Evolutionary conservation across 306 rosid genomes (phyloP).

Genomic region (Coriaria nepalensis): DNA sequence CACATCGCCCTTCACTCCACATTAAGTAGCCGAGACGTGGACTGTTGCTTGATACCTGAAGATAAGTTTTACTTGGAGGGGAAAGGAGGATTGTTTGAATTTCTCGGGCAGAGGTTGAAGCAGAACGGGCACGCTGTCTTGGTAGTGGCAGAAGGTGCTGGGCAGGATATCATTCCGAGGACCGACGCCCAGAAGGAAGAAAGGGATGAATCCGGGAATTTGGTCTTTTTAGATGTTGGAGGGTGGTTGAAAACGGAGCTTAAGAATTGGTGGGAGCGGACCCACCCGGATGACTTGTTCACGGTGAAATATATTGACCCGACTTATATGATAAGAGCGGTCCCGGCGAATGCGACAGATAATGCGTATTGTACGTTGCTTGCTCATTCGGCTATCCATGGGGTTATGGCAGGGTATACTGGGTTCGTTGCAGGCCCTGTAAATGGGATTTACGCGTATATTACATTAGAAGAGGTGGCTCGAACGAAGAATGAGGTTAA

Average conservation of each 20-base stretch:
- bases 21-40: constrained; percentile 75
- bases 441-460: constrained; percentile 59
- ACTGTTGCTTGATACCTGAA: constrained; percentile 83
- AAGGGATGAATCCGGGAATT: constrained; percentile 73
- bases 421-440: constrained; percentile 74
- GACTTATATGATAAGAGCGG: constrained; percentile 82
- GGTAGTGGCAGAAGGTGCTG: constrained; percentile 90
- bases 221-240: constrained; percentile 60
- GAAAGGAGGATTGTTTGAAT: constrained; percentile 65
- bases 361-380: constrained; percentile 62
- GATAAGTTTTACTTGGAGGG: constrained; percentile 61
- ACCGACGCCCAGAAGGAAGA: constrained; percentile 48
- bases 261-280: constrained; percentile 52
- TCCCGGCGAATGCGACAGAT: constrained; percentile 71
- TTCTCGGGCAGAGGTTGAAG: constrained; percentile 38
- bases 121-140: constrained; percentile 63
- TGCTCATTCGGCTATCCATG: constrained; percentile 80
- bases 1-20: constrained; percentile 74
- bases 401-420: constrained; percentile 78
- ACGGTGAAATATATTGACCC: constrained; percentile 73
- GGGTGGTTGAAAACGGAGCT: constrained; percentile 76
- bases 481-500: constrained; percentile 46
- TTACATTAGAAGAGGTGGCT: constrained; percentile 70
- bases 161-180: constrained; percentile 56
- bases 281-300: constrained; percentile 53